Evolutionary conservation across 257 asterid species (phyloP), one percentile per base, ranked within the genome.

Genomic region (Solanum tacnaense): DNA sequence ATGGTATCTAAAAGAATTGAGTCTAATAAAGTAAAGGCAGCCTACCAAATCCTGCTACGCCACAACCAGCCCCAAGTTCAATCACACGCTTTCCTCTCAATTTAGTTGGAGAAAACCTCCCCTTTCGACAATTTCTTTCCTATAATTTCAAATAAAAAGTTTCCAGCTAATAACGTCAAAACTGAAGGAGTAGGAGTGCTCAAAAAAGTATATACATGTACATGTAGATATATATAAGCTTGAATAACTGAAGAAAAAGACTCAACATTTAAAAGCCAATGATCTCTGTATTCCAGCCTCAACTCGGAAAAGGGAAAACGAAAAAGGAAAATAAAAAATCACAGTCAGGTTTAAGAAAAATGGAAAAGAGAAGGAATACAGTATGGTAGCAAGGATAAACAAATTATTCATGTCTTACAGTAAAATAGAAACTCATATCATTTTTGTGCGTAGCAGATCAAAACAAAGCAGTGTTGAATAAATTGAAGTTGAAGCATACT

Each of bases 31-130:
- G 56, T 68, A 21, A 56, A 60, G 70, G 67, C 18, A 71, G 78
- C 93, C 89, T 86, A 97, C 99, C 98, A 84, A 97, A 97, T 87
- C 99, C 99, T 84, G 99, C 98, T 79, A 97, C 98, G 39, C 99
- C 99, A 90, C 99, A 97, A 87, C 99, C 99, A 3, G 99, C 99
- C 90, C 99, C 99, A 74, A 97, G 99, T 92, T 97, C 99, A 68
- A 97, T 91, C n/a, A 92, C 99, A 44, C 97, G 99, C 87, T 95
- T 97, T 83, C 99, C 99, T 92, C 89, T 95, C 90, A 97, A 88
- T 92, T 96, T 97, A 88, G 98, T 90, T 71, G 98, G 95, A 83
- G 94, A 95, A 92, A 95, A 94, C 89, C 93, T 95, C 81, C 99
- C 99, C 90, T 93, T 96, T 88, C 98, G 91, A 90, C 98, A 92